phyloP scores from a whole-genome alignment of 2,329 filamentous ascomycete genomes.

The Verticillium nubilum region DNA sequence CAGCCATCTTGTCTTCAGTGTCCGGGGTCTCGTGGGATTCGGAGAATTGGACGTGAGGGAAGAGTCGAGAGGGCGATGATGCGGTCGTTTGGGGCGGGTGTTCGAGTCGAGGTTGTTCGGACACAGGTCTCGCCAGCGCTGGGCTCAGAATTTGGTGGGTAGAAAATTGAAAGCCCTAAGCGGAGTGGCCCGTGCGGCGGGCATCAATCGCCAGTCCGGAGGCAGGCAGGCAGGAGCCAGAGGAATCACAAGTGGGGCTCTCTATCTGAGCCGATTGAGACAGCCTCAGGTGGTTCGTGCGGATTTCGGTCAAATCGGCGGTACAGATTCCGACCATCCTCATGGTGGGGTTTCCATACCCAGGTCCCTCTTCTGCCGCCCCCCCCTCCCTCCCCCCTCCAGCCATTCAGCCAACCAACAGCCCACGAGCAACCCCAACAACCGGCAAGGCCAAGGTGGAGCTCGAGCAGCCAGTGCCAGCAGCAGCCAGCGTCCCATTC shows the following conservation, averaged over 20 bases:
- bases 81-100: conserved; percentile 20
- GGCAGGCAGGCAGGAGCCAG: background rate
- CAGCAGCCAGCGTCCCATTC: background rate
- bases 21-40: conserved; percentile 7
- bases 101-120: conserved; percentile 10
- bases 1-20: conserved; percentile 50
- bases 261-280: too few species aligned
- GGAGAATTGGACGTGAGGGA: conserved; percentile 22
- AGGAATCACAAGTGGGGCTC: background rate
- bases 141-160: conserved; percentile 3
- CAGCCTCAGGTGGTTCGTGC: background rate
- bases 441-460: background rate
- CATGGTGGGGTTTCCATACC: background rate
- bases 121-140: background rate
- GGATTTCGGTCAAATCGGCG: background rate
- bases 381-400: background rate
- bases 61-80: conserved; percentile 30
- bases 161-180: conserved; percentile 6
- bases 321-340: background rate
- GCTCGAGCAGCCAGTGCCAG: background rate
- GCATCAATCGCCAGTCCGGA: background rate
- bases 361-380: background rate
- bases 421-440: background rate
- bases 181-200: conserved; percentile 7
- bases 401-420: background rate